phyloP scores from a whole-genome alignment of 257 asterid species.

The Solanum pinnatisectum region DNA sequence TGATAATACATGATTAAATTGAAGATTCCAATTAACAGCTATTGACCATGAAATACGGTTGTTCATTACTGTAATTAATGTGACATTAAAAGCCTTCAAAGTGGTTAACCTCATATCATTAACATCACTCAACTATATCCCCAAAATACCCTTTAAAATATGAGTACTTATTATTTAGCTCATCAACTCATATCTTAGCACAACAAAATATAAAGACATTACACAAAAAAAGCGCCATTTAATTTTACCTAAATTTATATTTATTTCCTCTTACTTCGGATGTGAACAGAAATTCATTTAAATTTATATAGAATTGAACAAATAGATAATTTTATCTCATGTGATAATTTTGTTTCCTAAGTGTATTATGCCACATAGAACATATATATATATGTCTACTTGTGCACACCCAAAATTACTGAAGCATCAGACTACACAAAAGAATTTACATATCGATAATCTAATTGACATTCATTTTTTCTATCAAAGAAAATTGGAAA shows the following conservation, averaged over 20 bases:
- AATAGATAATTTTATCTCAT: no score
- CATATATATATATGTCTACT: no score
- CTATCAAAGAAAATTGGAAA: background rate
- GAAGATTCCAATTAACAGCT: background rate
- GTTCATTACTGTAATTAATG: background rate
- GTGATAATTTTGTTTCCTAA: background rate
- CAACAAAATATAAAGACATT: background rate
- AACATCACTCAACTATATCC: background rate
- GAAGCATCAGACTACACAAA: no score
- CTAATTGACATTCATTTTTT: background rate
- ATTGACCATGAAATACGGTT: background rate
- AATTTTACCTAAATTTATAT: background rate
- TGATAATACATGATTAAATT: background rate
- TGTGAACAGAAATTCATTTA: background rate
- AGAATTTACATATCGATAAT: background rate
- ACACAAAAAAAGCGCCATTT: background rate
- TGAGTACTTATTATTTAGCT: background rate
- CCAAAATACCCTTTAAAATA: background rate
- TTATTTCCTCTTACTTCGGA: no score
- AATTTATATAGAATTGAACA: no score
- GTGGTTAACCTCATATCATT: background rate
- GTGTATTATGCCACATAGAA: no score
- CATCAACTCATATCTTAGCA: background rate
- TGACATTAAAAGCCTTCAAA: background rate
- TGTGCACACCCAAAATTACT: background rate